A percentile compares a stretch with the other conserved stretches of the same genome.
Conservation (phyloP, 2,329 filamentous ascomycete species). For the Claviceps sorghi region DNA sequence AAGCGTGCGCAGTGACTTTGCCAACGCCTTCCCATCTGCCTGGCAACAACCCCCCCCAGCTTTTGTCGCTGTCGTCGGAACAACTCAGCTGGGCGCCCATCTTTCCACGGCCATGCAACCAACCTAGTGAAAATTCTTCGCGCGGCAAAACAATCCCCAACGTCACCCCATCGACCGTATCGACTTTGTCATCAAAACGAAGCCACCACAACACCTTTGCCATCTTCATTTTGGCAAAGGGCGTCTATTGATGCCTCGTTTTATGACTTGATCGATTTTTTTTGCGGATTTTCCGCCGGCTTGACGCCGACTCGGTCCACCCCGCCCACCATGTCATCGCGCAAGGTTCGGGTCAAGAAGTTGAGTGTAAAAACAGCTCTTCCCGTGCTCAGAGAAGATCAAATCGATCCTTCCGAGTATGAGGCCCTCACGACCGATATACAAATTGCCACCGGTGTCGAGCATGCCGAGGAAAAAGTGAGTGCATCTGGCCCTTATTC, state of each 20-base stretch:
- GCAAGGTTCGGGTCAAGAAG: slow-evolving; percentile 75
- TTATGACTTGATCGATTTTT: slow-evolving; percentile 52
- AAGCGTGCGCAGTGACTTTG: slow-evolving; percentile 7
- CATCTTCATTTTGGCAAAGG: slow-evolving; percentile 36
- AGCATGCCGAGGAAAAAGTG: slow-evolving; percentile 94
- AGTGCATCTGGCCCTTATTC: slow-evolving; percentile 31
- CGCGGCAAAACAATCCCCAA: slow-evolving; percentile 38
- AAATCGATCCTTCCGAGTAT: slow-evolving; percentile 77
- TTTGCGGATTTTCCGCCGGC: slow-evolving; percentile 43
- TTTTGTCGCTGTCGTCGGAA: slow-evolving; percentile 3
- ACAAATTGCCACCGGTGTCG: slow-evolving; percentile 90
- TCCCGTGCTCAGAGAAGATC: slow-evolving; percentile 74
- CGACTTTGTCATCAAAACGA: slow-evolving; percentile 40
- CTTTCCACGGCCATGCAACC: slow-evolving; percentile 16
- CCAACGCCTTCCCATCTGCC: neutral
- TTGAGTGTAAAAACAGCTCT: slow-evolving; percentile 81
- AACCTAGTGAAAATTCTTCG: slow-evolving; percentile 37
- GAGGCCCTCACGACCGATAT: slow-evolving; percentile 70
- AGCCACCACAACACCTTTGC: slow-evolving; percentile 32
- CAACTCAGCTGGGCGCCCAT: neutral
- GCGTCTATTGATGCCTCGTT: slow-evolving; percentile 38
- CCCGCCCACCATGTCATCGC: slow-evolving; percentile 41
- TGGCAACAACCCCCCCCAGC: slow-evolving; percentile 6
- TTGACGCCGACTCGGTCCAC: slow-evolving; percentile 23
- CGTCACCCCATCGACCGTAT: slow-evolving; percentile 38